A percentile compares a stretch with the other conserved stretches of the same genome.
These are phyloP conservation scores for Suhomyces anneliseae DNA, from an alignment of 1,139 yeast species.

Conservation along the genomic window DNA sequence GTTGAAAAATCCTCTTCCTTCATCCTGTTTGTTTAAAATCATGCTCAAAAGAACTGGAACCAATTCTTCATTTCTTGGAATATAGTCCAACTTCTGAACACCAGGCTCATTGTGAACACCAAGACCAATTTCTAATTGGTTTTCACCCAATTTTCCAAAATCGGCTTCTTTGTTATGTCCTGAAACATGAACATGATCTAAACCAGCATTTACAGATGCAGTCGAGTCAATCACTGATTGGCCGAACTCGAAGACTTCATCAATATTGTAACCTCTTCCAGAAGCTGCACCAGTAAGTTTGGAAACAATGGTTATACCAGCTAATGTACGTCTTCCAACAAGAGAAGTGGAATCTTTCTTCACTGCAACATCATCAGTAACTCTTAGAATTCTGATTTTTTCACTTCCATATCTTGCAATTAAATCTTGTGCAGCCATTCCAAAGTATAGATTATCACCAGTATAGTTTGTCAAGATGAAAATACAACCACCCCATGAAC, in stretches of 20 bases:
- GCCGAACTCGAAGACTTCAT: not conserved
- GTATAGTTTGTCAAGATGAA: conserved; percentile 1
- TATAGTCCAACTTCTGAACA: conserved; percentile 34
- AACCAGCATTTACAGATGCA: conserved; percentile 40
- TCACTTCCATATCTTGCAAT: not conserved
- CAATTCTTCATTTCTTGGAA: conserved; percentile 46
- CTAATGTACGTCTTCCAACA: conserved; percentile 1
- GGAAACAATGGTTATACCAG: not conserved
- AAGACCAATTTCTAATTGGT: conserved; percentile 49
- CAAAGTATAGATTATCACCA: conserved; percentile 1
- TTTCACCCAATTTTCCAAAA: conserved; percentile 33
- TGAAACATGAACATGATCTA: conserved; percentile 53
- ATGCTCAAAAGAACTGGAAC: conserved; percentile 35
- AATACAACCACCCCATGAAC: not conserved
- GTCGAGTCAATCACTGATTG: not conserved
- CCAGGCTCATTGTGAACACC: conserved; percentile 61
- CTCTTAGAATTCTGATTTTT: not conserved
- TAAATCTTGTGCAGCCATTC: conserved; percentile 1
- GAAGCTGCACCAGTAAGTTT: conserved; percentile 1
- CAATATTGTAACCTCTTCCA: not conserved
- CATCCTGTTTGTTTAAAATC: conserved; percentile 38
- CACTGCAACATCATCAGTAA: conserved; percentile 1
- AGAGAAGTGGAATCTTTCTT: not conserved
- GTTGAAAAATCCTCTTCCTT: conserved; percentile 42
- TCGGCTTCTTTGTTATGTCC: conserved; percentile 36